Conservation (phyloP, 2,329 filamentous ascomycete genomes). For the Aspergillus bombycis region DNA sequence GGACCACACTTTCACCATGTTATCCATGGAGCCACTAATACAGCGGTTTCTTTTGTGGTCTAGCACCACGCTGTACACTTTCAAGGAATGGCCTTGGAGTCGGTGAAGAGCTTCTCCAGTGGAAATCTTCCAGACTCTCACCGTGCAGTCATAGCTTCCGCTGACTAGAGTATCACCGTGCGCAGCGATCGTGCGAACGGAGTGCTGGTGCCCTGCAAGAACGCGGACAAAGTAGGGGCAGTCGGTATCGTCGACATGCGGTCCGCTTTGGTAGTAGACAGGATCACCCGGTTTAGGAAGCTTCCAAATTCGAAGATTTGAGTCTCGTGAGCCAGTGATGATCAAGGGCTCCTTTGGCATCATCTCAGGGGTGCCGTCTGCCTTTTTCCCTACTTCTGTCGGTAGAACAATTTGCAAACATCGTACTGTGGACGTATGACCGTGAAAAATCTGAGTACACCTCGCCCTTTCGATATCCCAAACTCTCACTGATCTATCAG, state of each 20-base stretch:
- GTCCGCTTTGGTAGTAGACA: constrained; percentile 76
- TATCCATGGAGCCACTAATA: constrained; percentile 98
- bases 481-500: constrained; percentile 95
- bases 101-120: constrained; percentile 86
- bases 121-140: constrained; percentile 96
- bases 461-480: constrained; percentile 96
- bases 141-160: constrained; percentile 93
- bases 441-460: constrained; percentile 95
- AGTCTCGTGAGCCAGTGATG: constrained; percentile 95
- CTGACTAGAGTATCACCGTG: constrained; percentile 95
- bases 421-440: constrained; percentile 94
- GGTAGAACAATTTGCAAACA: constrained; percentile 95
- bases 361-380: constrained; percentile 76
- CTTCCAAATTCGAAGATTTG: constrained; percentile 90
- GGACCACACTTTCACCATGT: constrained; percentile 96
- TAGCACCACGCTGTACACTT: constrained; percentile 96
- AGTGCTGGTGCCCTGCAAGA: constrained; percentile 84
- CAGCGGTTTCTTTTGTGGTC: constrained; percentile 91
- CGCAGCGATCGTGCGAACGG: constrained; percentile 92
- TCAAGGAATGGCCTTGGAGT: constrained; percentile 82
- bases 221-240: constrained; percentile 95
- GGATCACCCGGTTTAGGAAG: constrained; percentile 79
- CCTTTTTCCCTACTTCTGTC: constrained; percentile 70
- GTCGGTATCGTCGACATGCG: constrained; percentile 71
- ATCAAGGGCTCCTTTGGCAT: constrained; percentile 94